These are phyloP conservation scores for Boechera retrofracta DNA, from an alignment of 345 rosid species.

Conservation along the genomic window DNA sequence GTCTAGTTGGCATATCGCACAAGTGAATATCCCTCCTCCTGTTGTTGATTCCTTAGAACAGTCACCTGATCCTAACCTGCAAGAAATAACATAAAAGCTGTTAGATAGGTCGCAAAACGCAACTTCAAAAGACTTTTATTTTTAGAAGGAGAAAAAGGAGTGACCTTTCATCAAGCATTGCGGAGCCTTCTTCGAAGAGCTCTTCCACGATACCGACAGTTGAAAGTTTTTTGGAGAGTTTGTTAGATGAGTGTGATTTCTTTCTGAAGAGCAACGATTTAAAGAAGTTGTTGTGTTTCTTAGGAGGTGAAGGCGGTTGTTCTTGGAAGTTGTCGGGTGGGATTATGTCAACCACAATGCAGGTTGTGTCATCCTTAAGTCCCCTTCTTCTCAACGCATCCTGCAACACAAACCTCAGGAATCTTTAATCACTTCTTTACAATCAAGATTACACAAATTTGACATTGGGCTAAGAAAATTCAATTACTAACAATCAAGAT, in stretches of 20 bases:
- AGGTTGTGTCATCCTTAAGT: slow-evolving; percentile 90
- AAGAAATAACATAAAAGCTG: not conserved
- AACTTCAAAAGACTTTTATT: not conserved
- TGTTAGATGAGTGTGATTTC: slow-evolving; percentile 63
- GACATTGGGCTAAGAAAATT: not conserved
- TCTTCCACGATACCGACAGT: slow-evolving; percentile 83
- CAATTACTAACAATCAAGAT: slow-evolving; percentile 40
- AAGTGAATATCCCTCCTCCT: slow-evolving; percentile 68
- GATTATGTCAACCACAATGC: slow-evolving; percentile 87
- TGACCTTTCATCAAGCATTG: slow-evolving; percentile 92
- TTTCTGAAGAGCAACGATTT: slow-evolving; percentile 62
- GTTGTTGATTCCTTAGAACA: slow-evolving; percentile 52
- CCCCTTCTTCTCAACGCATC: slow-evolving; percentile 85
- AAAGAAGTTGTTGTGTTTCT: slow-evolving; percentile 57
- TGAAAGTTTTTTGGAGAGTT: slow-evolving; percentile 68
- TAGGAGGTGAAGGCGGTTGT: slow-evolving; percentile 58
- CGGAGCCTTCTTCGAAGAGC: slow-evolving; percentile 95
- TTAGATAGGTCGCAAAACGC: not conserved
- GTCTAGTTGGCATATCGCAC: slow-evolving; percentile 85
- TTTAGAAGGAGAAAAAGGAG: slow-evolving; percentile 32
- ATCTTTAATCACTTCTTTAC: slow-evolving; percentile 14
- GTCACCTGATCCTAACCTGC: slow-evolving; percentile 72
- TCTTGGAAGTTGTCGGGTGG: slow-evolving; percentile 65
- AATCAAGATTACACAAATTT: not conserved
- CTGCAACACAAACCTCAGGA: slow-evolving; percentile 47